Evolutionary conservation across 208 protist species (phyloP), one percentile per base, ranked within the genome.

Genomic region (Trypanosoma conorhini): DNA sequence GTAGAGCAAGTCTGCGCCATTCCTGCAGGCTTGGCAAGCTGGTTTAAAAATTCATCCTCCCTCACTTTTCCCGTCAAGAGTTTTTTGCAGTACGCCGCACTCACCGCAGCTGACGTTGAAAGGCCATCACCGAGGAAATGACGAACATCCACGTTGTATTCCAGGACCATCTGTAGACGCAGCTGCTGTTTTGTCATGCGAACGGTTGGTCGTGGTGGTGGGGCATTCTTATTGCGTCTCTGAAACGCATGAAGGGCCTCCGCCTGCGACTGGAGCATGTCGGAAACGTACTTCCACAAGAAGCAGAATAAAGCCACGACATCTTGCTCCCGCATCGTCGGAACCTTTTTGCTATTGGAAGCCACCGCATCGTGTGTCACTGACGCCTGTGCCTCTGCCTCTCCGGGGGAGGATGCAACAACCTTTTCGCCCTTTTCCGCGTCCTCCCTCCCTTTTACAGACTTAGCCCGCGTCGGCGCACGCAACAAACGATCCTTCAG

Each of bases 101-200:
- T 40, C 19, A 67, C 57, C 3, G 50, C 72, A 15, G 22, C 42
- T 56, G 26, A 48, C 12, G 52, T 71, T 15, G 44, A 54, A 56
- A 77, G 72, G 12, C 65, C 64, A 65, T 74, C 62, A 26, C 74
- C 74, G 4, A 74, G 59, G 8, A 74, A 48, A 26, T 66, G 72
- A 7, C 62, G 68, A 17, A 79, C 74, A 63, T 79, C 74, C 22
- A 79, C 62, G 26, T 35, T 56, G 51, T 79, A 74, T 46, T 79
- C 74, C 42, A 74, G 24, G 17, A 79, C 51, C 51, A 79, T 67
- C 56, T 79, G 74, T 21, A 79, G 59, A 21, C 74, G 74, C 48
- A 79, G 33, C 55, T 79, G 68, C 31, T 73, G 68, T 59, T 70
- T 74, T 50, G 68, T 79, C 74, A 79, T 79, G n/a, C 42, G 46